Evolutionary conservation across 2,329 filamentous ascomycete genomes (phyloP), one percentile per base, ranked within the genome.

Genomic region (Colletotrichum tropicicola): DNA sequence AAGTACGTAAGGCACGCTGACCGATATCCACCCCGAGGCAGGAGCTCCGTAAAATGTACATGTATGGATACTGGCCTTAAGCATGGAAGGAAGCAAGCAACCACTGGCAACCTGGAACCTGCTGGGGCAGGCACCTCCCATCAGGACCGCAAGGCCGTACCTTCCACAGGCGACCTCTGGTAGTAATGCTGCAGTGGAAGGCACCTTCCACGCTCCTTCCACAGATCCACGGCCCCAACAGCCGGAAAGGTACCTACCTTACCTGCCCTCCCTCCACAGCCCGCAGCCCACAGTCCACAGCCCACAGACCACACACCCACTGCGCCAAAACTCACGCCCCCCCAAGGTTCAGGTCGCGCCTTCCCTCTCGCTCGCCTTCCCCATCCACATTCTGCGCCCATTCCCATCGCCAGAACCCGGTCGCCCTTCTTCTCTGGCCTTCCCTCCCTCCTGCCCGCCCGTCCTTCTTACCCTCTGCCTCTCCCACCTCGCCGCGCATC

Each of bases 401-500:
- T n/a, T n/a, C 55, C 41, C 56, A 65, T 65, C 49, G 56, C 61
- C 32, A 60, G 51, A 58, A 57, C 44, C 62, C 48, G 39, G 41
- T 57, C 58, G 67, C 67, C 71, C 51, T 68, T 64, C 57, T 76
- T 75, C 60, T 64, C 64, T 68, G 66, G 65, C 60, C 59, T 67
- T 65, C 53, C 67, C 77, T 77, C 74, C 71, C 77, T 78, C 19
- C 39, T 17, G 15, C 17, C 39, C 74, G 75, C 74, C 69, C 68
- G 70, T 70, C 70, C 70, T 68, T 69, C 62, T 73, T 68, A 59
- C 69, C 71, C 69, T 70, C 70, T 70, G 68, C 70, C 68, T 65
- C 68, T 71, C 73, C 71, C 68, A 41, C 65, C 23, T 28, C 37
- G 23, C 19, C 17, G 17, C 43, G 9, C 12, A 19, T 59, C 32